These are phyloP conservation scores for Corymbia calophylla DNA, from an alignment of 441 rosid species.

Conservation along the genomic window DNA sequence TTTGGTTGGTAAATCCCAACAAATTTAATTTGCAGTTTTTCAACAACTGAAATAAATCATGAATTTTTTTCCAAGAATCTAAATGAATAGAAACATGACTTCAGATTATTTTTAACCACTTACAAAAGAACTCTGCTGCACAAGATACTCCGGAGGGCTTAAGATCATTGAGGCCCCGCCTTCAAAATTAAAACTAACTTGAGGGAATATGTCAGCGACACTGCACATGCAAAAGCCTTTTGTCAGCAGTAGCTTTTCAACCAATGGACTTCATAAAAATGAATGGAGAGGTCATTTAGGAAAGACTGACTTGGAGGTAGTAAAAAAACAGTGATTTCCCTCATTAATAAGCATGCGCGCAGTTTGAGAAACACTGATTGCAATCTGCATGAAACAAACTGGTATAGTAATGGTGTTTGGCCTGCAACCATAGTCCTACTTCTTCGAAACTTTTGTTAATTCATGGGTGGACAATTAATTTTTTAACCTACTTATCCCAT, in stretches of 20 bases:
- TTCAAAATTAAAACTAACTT: conserved; percentile 79
- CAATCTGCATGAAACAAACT: conserved; percentile 45
- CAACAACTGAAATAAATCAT: not conserved
- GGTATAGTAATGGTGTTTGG: not conserved
- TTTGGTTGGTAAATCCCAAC: not conserved
- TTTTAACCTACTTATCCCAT: not conserved
- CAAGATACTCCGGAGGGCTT: conserved; percentile 74
- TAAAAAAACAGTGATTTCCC: conserved; percentile 62
- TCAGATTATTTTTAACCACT: conserved; percentile 20
- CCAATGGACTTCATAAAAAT: not conserved
- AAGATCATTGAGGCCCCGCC: conserved; percentile 76
- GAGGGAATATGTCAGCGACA: conserved; percentile 61
- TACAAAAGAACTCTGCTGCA: conserved; percentile 65
- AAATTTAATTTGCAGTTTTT: not conserved
- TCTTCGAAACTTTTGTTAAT: not conserved
- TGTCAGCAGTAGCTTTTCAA: not conserved
- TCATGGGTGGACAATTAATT: not conserved
- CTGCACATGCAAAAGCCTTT: conserved; percentile 24
- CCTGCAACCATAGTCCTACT: not conserved
- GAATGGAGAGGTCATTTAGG: not conserved
- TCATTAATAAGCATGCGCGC: conserved; percentile 41
- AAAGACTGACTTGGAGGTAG: conserved; percentile 52
- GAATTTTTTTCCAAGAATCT: not conserved
- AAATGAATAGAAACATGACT: not conserved
- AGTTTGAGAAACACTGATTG: conserved; percentile 41